Base-by-base conservation (phyloP, 2,329 filamentous ascomycete species). In the Fusarium fracticaudum region DNA sequence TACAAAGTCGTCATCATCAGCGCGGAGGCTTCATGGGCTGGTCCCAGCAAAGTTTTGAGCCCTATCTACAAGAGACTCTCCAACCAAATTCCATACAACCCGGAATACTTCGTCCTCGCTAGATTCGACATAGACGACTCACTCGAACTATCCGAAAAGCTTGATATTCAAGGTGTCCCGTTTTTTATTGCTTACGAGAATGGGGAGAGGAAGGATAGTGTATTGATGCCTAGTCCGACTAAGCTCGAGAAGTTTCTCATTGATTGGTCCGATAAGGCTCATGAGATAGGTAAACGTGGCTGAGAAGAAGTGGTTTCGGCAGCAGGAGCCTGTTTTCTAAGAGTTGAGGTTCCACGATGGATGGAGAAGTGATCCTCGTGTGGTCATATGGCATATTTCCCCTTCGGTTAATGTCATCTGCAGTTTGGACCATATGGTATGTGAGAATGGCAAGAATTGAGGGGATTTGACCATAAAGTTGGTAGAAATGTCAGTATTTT, bases 141-240 rank as follows among this genome's bases (percentile, higher is more conserved):
- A 6, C 9, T 22, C 0, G 64, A 65, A 1, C 22, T 65, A 1
- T 14, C 37, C 1, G 20, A 50, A 11, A 38, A 65, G 6, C 48
- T 67, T 5, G 60, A 20, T 0, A 8, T 67, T 4, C 51, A 29
- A 13, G 33, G 26, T 12, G 14, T 67, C 5, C 64, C 62, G 2
- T 7, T 22, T 5, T 67, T 67, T 9, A 45, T 41, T 3, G 0
- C 12, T 8, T 67, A 31, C 2, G 7, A 40, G 8, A 7, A 41
- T 1, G 62, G 62, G 4, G 14, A 17, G 0, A 6, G 2, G 11
- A 12, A 12, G 6, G 20, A 41, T 0, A 29, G 5, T 13, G 1
- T 59, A 17, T 1, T 37, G 13, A 35, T 35, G 14, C 33, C 33
- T 6, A 35, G 33, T 35, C 14, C 33, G 33, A 35, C 2, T 0